Base-by-base conservation (phyloP, 2,329 filamentous ascomycete species). In the Trichoderma asperellum region DNA sequence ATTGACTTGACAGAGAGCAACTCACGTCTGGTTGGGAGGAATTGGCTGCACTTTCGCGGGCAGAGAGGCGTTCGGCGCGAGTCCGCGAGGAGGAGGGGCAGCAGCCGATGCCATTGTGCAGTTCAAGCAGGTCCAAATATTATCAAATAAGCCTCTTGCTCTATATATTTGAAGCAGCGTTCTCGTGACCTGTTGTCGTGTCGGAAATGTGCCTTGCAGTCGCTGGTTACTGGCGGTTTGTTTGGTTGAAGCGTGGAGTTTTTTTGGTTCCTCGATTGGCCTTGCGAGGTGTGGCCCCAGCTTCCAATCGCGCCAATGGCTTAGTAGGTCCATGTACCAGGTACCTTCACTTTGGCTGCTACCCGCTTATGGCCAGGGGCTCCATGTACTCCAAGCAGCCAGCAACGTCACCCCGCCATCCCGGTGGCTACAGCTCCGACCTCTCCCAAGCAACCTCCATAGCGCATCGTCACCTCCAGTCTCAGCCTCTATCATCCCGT, bases 1-100 rank as follows among this genome's bases (percentile, higher is more conserved):
- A 12, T 35, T 68, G 34, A 70, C 37, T 35, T 68, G 34, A 70
- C 37, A 73, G 74, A 6, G 37, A 71, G 72, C 16, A 71, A 83
- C 89, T 83, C 79, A 92, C 89, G 91, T 93, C 81, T 94, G 92
- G 76, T 92, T 94, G 56, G 92, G 91, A 71, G 89, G 83, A 62
- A 87, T 83, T 21, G 85, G 80, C 60, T 86, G 82, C 68, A 84
- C 86, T 83, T 83, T 88, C 74, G 81, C 80, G 16, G 81, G 81
- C 55, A 83, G 77, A 65, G 80, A 81, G 32, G 81, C 77, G 70
- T 82, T 83, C 40, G 81, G 79, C 72, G 76, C 77, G 58, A 83
- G 77, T 71, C 76, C 75, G 57, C 81, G 81, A 71, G 77, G 80
- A 70, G 83, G 76, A 71, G 77, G 80, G 70, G 83, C 76, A 71